Evolutionary conservation across 2,329 filamentous ascomycete genomes (phyloP), one percentile per base, ranked within the genome.

Genomic region (Byssochlamys sp.): DNA sequence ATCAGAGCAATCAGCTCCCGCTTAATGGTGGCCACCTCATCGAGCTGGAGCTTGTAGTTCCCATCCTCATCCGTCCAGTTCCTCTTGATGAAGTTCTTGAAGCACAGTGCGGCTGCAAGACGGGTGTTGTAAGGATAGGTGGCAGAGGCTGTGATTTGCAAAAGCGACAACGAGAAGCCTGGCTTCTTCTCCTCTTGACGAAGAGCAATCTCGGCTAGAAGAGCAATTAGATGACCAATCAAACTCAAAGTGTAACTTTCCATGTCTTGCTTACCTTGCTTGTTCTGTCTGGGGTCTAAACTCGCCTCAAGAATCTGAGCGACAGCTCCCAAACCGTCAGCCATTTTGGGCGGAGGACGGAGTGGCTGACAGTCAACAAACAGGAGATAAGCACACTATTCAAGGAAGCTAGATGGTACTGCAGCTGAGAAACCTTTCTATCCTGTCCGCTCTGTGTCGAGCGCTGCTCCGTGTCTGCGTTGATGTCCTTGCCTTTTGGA

Each of bases 51-150:
- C 76, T 91, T 94, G 80, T 99, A 94, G 73, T 88, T 87, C 70
- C 94, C 91, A 75, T 96, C 89, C 70, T 96, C 92, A 73, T 97
- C 90, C 79, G 90, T 89, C 84, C 95, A 99, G 79, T 91, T 94
- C 70, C 88, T 85, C 74, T 89, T 88, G 69, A 99, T 91, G 74
- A 96, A 95, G 79, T 99, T 99, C 78, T 99, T 99, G 83, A 99
- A 99, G 78, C 89, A 94, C 59, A 99, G 81, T 28, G 94, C 90
- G 67, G 89, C 90, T 5, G 92, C 85, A 49, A 99, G 85, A 61
- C 94, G 86, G 60, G 89, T 94, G 67, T 89, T 92, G 63, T 81
- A 76, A 48, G 90, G 86, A 62, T 88, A 83, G 49, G 82, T 78
- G 58, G 86, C 83, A 64, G 87, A 85, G 62, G 89, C 90, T 67